Conservation (phyloP, 2,329 filamentous ascomycete species). For the Aspergillus melleus region DNA sequence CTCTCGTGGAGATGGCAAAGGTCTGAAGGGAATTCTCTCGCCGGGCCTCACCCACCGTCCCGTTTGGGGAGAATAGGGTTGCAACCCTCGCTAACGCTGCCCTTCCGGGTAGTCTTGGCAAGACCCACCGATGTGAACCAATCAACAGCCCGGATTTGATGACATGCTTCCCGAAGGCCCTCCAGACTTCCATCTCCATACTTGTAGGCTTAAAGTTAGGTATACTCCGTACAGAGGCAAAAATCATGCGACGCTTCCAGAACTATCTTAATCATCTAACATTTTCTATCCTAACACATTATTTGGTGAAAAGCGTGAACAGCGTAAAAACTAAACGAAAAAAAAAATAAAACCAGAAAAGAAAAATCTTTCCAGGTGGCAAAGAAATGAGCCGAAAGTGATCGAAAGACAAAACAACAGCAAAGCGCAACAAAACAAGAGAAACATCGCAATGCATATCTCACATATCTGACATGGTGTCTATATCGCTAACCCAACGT, state of each 20-base stretch:
- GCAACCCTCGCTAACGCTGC: slow-evolving; percentile 41
- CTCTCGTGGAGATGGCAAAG: slow-evolving; percentile 35
- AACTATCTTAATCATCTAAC: neutral
- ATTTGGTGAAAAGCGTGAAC: neutral
- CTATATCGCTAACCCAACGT: slow-evolving; percentile 15
- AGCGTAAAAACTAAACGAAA: neutral
- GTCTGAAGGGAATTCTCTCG: slow-evolving; percentile 35
- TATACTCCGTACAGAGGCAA: too few species aligned
- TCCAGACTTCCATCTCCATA: neutral
- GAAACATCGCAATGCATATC: neutral
- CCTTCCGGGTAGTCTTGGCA: slow-evolving; percentile 21
- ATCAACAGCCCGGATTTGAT: slow-evolving; percentile 1
- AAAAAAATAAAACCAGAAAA: too few species aligned
- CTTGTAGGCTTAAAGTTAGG: neutral
- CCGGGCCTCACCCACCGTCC: slow-evolving; percentile 24
- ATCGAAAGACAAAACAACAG: too few species aligned
- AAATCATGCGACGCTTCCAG: neutral
- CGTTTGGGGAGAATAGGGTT: slow-evolving; percentile 36
- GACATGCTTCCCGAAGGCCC: slow-evolving; percentile 1
- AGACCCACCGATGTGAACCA: neutral
- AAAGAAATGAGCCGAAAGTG: too few species aligned
- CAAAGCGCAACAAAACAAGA: neutral
- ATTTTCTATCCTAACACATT: neutral
- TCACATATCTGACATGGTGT: neutral
- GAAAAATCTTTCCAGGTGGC: too few species aligned